Evolutionary conservation across 306 rosid species (phyloP).

Genomic region (Adenanthera pavonina): DNA sequence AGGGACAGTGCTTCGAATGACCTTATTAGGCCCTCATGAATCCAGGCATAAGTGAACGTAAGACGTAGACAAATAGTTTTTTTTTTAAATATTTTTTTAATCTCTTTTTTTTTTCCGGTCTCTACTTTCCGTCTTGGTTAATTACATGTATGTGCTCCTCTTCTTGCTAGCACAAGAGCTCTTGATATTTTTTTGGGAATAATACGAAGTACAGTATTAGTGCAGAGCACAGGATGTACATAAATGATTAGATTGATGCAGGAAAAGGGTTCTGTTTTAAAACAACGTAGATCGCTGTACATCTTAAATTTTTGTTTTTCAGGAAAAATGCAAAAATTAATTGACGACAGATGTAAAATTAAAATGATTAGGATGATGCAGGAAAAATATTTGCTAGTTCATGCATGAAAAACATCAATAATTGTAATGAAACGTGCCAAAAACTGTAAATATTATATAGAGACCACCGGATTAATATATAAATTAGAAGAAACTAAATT

Average conservation of each 20-base stretch:
- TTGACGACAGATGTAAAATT: constrained; percentile 24
- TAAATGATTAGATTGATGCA: constrained; percentile 6
- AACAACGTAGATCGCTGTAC: not conserved
- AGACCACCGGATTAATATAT: not conserved
- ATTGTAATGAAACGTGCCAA: constrained; percentile 31
- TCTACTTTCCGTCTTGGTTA: not conserved
- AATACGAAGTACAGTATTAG: constrained; percentile 25
- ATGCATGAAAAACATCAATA: constrained; percentile 30
- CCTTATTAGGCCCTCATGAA: constrained; percentile 21
- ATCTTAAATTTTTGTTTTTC: constrained; percentile 19
- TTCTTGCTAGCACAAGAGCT: not conserved
- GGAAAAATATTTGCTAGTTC: not conserved
- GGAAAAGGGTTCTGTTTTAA: constrained; percentile 15
- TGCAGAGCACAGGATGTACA: constrained; percentile 36
- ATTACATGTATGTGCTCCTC: not conserved
- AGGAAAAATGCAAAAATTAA: constrained; percentile 35
- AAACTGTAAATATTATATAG: not conserved
- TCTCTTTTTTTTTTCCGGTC: too few species aligned
- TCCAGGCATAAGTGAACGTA: not conserved
- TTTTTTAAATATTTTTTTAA: too few species aligned
- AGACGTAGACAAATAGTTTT: constrained; percentile 6
- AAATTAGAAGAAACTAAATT: not conserved
- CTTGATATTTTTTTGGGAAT: constrained; percentile 10
- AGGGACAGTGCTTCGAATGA: constrained; percentile 30
- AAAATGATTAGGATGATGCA: constrained; percentile 17